Percentiles rank a stretch among this genome's conserved stretches.
Conservation (phyloP, 164 flowering plant genomes). For the Paratinospora sagittata region DNA sequence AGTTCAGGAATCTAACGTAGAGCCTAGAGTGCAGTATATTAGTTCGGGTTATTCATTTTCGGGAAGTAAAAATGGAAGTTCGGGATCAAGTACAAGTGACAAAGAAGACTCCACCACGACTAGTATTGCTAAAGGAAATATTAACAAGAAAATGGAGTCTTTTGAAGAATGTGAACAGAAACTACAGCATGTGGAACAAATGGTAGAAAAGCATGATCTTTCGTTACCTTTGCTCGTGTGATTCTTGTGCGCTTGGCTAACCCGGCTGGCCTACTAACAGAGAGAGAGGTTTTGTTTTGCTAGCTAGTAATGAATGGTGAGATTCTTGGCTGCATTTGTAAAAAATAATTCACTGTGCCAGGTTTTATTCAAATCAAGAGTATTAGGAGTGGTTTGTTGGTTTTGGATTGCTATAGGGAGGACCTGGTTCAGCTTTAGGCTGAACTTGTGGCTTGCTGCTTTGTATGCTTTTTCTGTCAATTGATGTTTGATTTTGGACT, state of each 20-base stretch:
- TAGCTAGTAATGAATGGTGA: not conserved
- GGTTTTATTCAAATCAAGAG: conserved; percentile 16
- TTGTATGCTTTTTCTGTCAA: conserved; percentile 8
- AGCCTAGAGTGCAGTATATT: conserved; percentile 15
- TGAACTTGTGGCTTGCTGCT: conserved; percentile 33
- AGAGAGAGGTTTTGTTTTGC: not conserved
- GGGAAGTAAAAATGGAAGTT: conserved; percentile 40
- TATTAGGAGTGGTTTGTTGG: conserved; percentile 19
- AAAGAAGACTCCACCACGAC: conserved; percentile 33
- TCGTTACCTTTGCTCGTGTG: conserved; percentile 15
- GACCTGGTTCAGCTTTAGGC: conserved; percentile 50
- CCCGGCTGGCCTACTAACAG: conserved; percentile 8
- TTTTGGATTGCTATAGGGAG: conserved; percentile 7
- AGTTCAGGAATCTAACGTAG: conserved; percentile 16
- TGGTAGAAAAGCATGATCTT: conserved; percentile 27
- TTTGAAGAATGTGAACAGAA: conserved; percentile 15
- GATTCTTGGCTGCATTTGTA: conserved; percentile 26
- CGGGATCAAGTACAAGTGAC: conserved; percentile 34
- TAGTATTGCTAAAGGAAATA: conserved; percentile 12
- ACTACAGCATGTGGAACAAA: conserved; percentile 14
- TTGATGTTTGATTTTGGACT: conserved; percentile 21
- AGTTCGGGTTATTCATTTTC: conserved; percentile 13
- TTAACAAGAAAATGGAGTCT: conserved; percentile 7
- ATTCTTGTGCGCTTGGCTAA: not conserved
- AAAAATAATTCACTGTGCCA: conserved; percentile 20